Conservation (phyloP, 176 grass and related monocot species). For the Musa itinerans region DNA sequence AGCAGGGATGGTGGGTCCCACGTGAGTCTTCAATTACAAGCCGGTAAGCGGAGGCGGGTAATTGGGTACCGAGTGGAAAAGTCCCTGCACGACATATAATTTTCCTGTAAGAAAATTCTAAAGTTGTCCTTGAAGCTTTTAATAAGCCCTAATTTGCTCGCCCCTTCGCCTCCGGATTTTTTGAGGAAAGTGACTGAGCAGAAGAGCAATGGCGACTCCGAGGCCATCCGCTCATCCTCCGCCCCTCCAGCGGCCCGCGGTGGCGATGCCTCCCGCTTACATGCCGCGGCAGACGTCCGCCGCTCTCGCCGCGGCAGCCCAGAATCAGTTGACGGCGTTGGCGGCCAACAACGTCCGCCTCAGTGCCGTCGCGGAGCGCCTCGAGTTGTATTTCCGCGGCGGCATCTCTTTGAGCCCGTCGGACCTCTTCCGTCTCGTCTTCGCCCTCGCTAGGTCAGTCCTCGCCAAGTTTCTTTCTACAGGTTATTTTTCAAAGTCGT, state of each 20-base stretch:
- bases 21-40: too few relatives aligned
- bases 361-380: constrained; percentile 26
- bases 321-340: not conserved
- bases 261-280: not conserved
- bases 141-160: too few relatives aligned
- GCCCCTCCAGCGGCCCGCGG: not conserved
- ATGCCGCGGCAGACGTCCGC: not conserved
- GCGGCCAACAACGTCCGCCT: constrained; percentile 28
- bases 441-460: constrained; percentile 33
- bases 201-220: not conserved
- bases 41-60: too few relatives aligned
- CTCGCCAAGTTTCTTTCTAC: not conserved
- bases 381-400: constrained; percentile 27
- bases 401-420: not conserved
- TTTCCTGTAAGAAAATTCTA: too few relatives aligned
- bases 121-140: too few relatives aligned
- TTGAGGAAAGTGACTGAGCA: not conserved
- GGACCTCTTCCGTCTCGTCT: constrained; percentile 33
- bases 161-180: too few relatives aligned
- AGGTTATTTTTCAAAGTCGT: not conserved
- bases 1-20: too few relatives aligned
- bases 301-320: not conserved
- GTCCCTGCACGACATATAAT: too few relatives aligned
- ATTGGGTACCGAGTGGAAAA: too few relatives aligned
- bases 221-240: not conserved